Evolutionary conservation across 495 filamentous ascomycete genomes (phyloP).

Genomic region (Lepraria neglecta): DNA sequence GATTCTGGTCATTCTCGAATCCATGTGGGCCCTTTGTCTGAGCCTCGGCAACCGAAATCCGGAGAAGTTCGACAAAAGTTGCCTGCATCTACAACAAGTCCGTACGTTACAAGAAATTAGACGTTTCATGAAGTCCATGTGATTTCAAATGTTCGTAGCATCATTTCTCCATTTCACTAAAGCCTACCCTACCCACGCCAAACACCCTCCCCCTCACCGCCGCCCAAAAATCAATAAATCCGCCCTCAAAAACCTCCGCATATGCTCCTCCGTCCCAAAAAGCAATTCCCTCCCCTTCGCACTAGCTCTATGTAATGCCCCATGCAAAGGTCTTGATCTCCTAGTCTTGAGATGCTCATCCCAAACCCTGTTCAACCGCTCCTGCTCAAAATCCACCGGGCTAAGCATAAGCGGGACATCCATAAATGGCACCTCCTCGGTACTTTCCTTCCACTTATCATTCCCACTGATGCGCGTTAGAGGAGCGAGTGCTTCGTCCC

Average conservation of each 20-base stretch:
- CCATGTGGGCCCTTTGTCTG: slow-evolving; percentile 7
- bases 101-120: background rate
- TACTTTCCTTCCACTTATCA: slow-evolving; percentile 45
- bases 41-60: slow-evolving; percentile 10
- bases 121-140: background rate
- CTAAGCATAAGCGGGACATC: slow-evolving; percentile 36
- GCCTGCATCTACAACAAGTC: no score
- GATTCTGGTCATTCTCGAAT: background rate
- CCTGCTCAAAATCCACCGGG: slow-evolving; percentile 25
- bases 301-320: slow-evolving; percentile 29
- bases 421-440: slow-evolving; percentile 34
- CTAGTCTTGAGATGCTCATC: slow-evolving; percentile 22
- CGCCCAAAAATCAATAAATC: slow-evolving; percentile 34
- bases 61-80: background rate
- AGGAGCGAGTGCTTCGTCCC: slow-evolving; percentile 69
- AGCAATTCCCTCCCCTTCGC: slow-evolving; percentile 34
- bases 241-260: slow-evolving; percentile 37
- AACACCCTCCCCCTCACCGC: slow-evolving; percentile 29
- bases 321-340: slow-evolving; percentile 19
- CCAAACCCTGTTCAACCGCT: slow-evolving; percentile 25
- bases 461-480: slow-evolving; percentile 51
- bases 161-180: background rate
- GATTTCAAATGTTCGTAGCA: background rate
- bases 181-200: slow-evolving; percentile 3
- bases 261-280: slow-evolving; percentile 38